Evolutionary conservation across 257 asterid species (phyloP).

Genomic region (Capsicum pubescens): DNA sequence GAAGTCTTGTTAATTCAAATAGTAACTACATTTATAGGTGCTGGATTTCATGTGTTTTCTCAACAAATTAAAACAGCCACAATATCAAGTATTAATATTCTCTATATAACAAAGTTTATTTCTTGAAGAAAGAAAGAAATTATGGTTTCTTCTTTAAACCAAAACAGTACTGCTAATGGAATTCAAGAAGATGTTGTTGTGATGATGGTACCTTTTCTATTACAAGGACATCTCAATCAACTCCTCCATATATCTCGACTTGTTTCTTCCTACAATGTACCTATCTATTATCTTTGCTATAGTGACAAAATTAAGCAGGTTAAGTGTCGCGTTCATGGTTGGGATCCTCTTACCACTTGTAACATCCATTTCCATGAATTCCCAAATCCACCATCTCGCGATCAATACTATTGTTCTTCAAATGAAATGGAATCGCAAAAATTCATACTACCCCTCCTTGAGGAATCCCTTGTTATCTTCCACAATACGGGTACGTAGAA

Average conservation of each 20-base stretch:
- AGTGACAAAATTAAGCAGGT: constrained; percentile 19
- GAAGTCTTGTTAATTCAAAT: no score
- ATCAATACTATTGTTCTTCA: background rate
- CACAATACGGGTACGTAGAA: no score
- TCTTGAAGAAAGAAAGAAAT: no score
- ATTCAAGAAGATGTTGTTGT: background rate
- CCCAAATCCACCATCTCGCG: background rate
- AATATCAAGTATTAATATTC: no score
- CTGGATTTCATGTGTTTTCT: no score
- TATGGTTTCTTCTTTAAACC: no score
- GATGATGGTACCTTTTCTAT: constrained; percentile 23
- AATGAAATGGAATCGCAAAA: background rate
- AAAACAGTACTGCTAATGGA: no score
- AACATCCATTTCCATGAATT: constrained; percentile 27
- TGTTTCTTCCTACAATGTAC: constrained; percentile 9
- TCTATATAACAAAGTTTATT: no score
- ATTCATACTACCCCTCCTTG: background rate
- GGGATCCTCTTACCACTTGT: constrained; percentile 14
- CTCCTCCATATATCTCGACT: constrained; percentile 5
- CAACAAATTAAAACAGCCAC: no score
- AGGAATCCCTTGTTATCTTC: background rate
- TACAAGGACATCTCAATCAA: no score
- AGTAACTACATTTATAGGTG: no score
- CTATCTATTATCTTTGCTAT: background rate
- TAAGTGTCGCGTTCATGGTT: background rate